These are phyloP conservation scores for Setaria italica DNA, from an alignment of 202 grass and related monocot species.

Conservation along the genomic window DNA sequence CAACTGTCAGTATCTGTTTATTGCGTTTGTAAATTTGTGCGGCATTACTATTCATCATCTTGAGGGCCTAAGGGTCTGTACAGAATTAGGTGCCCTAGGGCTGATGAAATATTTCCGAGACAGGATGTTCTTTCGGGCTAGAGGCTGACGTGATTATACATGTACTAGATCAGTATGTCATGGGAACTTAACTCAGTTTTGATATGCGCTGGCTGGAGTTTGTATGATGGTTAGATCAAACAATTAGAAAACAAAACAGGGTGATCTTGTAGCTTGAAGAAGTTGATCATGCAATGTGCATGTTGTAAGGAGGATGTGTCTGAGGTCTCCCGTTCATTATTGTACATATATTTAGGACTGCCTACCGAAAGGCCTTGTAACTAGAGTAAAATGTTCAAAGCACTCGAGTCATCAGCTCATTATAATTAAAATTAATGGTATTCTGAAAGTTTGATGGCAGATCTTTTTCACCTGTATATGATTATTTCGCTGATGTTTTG, in stretches of 20 bases:
- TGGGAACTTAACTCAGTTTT: constrained; percentile 51
- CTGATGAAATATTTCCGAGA: constrained; percentile 21
- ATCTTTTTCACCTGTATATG: neutral
- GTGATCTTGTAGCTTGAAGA: constrained; percentile 29
- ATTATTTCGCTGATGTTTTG: constrained; percentile 8
- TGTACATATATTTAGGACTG: constrained; percentile 40
- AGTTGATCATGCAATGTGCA: constrained; percentile 5
- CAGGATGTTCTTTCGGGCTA: neutral
- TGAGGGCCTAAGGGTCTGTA: constrained; percentile 46
- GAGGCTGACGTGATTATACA: neutral
- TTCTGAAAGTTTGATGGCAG: neutral
- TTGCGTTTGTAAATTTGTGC: constrained; percentile 21
- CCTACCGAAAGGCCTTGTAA: neutral
- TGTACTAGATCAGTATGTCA: neutral
- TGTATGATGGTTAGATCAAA: constrained; percentile 8
- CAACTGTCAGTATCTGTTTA: constrained; percentile 19
- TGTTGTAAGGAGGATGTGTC: neutral
- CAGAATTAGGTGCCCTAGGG: constrained; percentile 45
- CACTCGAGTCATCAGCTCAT: neutral
- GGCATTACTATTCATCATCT: constrained; percentile 22
- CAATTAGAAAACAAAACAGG: neutral
- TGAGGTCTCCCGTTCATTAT: neutral
- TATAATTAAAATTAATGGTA: constrained; percentile 15
- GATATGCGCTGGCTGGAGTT: constrained; percentile 5
- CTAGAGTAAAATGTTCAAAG: constrained; percentile 15